Conservation (phyloP, 768 basidiomycete genomes). For the Kondoa subrosea region DNA sequence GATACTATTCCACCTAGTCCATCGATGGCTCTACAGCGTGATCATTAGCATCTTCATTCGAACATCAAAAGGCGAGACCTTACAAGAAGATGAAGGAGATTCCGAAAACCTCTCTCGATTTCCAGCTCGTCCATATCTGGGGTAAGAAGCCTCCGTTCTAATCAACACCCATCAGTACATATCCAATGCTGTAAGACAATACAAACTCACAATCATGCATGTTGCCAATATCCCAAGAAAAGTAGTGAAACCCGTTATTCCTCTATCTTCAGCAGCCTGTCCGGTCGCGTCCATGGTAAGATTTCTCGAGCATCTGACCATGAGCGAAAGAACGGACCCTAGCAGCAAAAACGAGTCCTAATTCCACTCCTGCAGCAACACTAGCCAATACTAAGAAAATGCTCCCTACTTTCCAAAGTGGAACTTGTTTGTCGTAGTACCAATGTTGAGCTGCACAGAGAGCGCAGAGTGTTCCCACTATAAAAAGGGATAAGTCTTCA, state of each 20-base stretch:
- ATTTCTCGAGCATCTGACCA: background rate
- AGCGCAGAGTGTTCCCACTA: background rate
- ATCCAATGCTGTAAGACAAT: no score
- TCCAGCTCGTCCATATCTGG: background rate
- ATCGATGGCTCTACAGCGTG: background rate
- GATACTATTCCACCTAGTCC: background rate
- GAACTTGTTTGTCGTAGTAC: background rate
- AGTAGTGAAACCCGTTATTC: background rate
- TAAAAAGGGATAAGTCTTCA: no score
- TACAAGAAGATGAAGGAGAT: background rate
- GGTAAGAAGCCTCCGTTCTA: background rate
- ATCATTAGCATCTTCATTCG: background rate
- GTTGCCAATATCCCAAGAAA: no score
- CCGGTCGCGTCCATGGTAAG: no score
- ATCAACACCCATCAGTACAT: no score
- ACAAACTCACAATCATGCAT: no score
- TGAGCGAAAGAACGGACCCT: background rate
- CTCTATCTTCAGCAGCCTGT: background rate
- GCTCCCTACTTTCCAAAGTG: background rate
- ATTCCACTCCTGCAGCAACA: background rate
- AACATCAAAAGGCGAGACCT: background rate
- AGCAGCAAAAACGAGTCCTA: background rate
- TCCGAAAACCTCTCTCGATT: background rate
- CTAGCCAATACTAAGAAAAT: background rate
- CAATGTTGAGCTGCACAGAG: background rate